Conservation (phyloP, 192 early-diverging fungal genomes). For the Powellomyces hirtus region DNA sequence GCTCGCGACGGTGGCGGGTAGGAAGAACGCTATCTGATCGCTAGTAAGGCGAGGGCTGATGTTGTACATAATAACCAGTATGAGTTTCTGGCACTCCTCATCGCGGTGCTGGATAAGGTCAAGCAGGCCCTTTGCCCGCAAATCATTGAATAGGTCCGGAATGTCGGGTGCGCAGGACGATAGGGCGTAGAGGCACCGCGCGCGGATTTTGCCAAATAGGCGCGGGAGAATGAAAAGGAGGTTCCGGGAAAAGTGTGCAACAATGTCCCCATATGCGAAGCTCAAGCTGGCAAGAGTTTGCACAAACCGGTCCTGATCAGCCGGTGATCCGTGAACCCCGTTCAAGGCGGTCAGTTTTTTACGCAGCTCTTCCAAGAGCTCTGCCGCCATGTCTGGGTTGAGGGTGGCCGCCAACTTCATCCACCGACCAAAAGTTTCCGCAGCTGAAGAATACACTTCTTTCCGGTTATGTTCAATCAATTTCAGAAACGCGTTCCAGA, state of each 20-base stretch:
- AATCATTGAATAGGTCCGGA: constrained; percentile 51
- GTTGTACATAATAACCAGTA: constrained; percentile 53
- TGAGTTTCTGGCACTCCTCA: constrained; percentile 54
- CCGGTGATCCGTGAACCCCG: neutral
- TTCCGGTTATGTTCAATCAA: constrained; percentile 33
- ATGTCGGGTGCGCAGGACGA: constrained; percentile 46
- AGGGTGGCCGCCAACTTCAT: neutral
- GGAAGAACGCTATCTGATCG: constrained; percentile 48
- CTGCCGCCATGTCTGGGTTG: neutral
- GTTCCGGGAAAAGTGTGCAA: constrained; percentile 22
- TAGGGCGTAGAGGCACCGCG: constrained; percentile 53
- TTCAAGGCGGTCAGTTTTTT: neutral
- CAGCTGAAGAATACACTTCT: constrained; percentile 49
- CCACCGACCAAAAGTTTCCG: constrained; percentile 48
- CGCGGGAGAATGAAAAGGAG: constrained; percentile 53
- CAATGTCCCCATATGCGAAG: constrained; percentile 27
- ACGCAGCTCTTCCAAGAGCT: neutral
- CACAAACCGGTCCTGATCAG: constrained; percentile 32
- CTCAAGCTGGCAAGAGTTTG: constrained; percentile 37
- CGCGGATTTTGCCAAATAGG: constrained; percentile 42
- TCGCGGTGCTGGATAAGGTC: constrained; percentile 54
- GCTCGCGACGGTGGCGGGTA: constrained; percentile 42
- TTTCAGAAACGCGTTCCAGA: constrained; percentile 6
- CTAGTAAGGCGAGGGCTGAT: constrained; percentile 37
- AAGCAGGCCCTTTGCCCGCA: constrained; percentile 52